A percentile compares a stretch with the other conserved stretches of the same genome.
phyloP scores from a whole-genome alignment of 495 filamentous ascomycete genomes.

The Antarctomyces pellizariae region DNA sequence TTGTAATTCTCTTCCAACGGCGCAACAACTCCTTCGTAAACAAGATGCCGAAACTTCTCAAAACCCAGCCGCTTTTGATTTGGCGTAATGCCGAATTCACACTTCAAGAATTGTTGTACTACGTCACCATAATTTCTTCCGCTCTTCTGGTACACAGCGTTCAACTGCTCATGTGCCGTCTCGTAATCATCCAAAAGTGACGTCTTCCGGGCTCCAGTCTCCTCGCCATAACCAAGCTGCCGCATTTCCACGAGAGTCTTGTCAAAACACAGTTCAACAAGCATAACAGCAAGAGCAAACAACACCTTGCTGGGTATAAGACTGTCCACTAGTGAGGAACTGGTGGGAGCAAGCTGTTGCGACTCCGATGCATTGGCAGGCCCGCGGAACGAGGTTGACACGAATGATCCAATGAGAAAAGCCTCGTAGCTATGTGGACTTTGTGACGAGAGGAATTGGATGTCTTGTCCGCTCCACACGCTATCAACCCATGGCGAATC shows the following conservation, averaged over 20 bases:
- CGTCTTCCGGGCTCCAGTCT: neutral
- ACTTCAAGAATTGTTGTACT: constrained; percentile 2
- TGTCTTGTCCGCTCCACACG: constrained; percentile 5
- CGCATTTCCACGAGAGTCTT: constrained; percentile 1
- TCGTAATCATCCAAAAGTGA: constrained; percentile 4
- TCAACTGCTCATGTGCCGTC: constrained; percentile 3
- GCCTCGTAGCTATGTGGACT: too few species aligned
- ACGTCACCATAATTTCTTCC: constrained; percentile 4
- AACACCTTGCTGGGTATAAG: constrained; percentile 1
- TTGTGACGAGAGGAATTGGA: constrained; percentile 8
- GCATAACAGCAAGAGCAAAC: constrained; percentile 4
- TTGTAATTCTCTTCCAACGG: constrained; percentile 6
- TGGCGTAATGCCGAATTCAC: constrained; percentile 5
- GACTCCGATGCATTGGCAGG: too few species aligned
- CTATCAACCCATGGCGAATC: constrained; percentile 9
- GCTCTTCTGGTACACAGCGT: constrained; percentile 4
- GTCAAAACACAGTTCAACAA: constrained; percentile 4
- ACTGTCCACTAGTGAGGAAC: too few species aligned
- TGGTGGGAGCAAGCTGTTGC: too few species aligned
- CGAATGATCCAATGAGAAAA: too few species aligned
- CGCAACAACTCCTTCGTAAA: constrained; percentile 4
- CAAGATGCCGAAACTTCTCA: constrained; percentile 2
- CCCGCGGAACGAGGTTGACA: too few species aligned
- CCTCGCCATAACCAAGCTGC: too few species aligned
- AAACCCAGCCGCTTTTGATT: constrained; percentile 3